These are phyloP conservation scores for Phytophthora constricta DNA, from an alignment of 352 stramenopile species.

Conservation along the genomic window DNA sequence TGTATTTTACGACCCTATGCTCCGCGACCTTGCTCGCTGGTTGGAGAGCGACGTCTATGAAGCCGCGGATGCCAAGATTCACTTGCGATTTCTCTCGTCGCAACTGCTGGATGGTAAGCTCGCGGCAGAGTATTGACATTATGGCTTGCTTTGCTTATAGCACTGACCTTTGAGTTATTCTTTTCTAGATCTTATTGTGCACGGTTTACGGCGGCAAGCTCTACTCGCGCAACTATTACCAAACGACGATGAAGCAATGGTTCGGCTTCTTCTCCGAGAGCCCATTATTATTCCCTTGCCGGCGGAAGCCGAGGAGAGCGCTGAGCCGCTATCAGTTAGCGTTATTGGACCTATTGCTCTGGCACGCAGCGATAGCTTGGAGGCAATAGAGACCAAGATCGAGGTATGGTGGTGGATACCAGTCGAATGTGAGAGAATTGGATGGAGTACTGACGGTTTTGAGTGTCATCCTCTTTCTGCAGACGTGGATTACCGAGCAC, in stretches of 20 bases:
- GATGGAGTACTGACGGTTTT: no score
- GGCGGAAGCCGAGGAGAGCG: slow-evolving; percentile 15
- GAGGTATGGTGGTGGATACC: slow-evolving; percentile 34
- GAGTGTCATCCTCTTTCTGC: not conserved
- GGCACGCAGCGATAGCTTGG: slow-evolving; percentile 58
- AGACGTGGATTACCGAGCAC: slow-evolving; percentile 58
- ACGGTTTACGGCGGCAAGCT: slow-evolving; percentile 52
- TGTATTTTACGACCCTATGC: slow-evolving; percentile 74
- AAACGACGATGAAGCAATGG: slow-evolving; percentile 53
- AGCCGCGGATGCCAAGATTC: slow-evolving; percentile 49
- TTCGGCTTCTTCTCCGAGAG: slow-evolving; percentile 57
- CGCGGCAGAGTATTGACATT: not conserved
- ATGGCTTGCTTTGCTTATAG: slow-evolving; percentile 1
- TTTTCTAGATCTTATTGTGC: slow-evolving; percentile 49
- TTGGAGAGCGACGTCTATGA: slow-evolving; percentile 50
- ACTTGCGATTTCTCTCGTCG: slow-evolving; percentile 39
- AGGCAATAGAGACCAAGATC: slow-evolving; percentile 64
- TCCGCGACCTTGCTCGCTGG: slow-evolving; percentile 56
- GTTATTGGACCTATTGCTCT: slow-evolving; percentile 56
- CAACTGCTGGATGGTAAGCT: slow-evolving; percentile 56
- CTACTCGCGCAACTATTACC: slow-evolving; percentile 52
- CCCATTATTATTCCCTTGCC: slow-evolving; percentile 39
- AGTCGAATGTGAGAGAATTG: slow-evolving; percentile 1
- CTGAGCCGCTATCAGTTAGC: slow-evolving; percentile 23
- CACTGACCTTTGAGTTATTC: not conserved